These are phyloP conservation scores for Xylaria sp. DNA, from an alignment of 2,329 filamentous ascomycete species.

Conservation along the genomic window DNA sequence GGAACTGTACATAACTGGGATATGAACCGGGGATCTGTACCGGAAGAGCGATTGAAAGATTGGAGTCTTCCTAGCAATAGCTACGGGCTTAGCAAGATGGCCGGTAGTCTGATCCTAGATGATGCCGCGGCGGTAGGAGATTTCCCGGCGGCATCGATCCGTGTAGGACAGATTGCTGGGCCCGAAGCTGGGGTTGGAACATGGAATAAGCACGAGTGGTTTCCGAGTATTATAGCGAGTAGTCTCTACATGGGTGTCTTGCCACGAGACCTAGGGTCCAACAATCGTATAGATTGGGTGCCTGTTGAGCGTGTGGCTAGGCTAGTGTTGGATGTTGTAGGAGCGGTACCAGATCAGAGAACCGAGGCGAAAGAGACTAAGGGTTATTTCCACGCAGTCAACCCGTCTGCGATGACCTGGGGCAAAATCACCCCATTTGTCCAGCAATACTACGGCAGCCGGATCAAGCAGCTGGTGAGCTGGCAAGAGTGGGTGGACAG, in stretches of 20 bases:
- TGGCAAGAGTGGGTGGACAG: conserved; percentile 58
- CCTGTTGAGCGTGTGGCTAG: conserved; percentile 61
- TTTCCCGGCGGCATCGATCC: conserved; percentile 54
- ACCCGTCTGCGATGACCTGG: conserved; percentile 57
- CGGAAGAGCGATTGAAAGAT: conserved; percentile 53
- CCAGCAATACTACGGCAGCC: conserved; percentile 52
- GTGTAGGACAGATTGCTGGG: conserved; percentile 60
- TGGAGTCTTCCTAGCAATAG: conserved; percentile 49
- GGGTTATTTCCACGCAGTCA: conserved; percentile 61
- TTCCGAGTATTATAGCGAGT: conserved; percentile 61
- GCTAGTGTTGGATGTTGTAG: conserved; percentile 58
- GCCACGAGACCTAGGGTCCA: conserved; percentile 57
- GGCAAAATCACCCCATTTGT: conserved; percentile 53
- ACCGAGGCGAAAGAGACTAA: conserved; percentile 46
- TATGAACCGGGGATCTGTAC: conserved; percentile 46
- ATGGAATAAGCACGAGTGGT: conserved; percentile 68
- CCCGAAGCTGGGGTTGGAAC: conserved; percentile 53
- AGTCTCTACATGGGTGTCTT: conserved; percentile 60
- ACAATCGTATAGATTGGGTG: conserved; percentile 63
- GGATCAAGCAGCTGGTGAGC: conserved; percentile 54
- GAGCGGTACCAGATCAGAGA: conserved; percentile 44
- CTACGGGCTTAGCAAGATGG: conserved; percentile 58
- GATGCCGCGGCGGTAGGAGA: conserved; percentile 50
- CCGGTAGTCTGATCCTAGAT: conserved; percentile 56
- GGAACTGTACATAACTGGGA: conserved; percentile 53